Conservation (phyloP, 345 rosid species). For the Populus alba region DNA sequence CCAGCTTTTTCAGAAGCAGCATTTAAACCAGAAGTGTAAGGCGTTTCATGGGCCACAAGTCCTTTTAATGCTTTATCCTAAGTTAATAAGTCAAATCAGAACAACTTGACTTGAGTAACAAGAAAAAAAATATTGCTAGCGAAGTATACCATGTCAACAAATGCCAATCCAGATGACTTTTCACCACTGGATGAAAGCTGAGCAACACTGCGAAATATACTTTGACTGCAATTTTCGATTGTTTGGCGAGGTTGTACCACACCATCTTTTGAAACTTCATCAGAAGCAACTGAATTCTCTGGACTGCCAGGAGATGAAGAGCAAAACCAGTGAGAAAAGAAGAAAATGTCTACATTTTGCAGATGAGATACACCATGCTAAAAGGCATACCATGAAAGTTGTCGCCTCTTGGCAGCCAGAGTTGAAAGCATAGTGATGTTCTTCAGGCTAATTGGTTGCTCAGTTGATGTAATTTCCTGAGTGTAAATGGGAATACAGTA, state of each 20-base stretch:
- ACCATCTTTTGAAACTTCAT: slow-evolving; percentile 40
- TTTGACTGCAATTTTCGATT: slow-evolving; percentile 54
- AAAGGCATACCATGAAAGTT: slow-evolving; percentile 46
- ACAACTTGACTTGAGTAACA: slow-evolving; percentile 3
- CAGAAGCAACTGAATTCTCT: slow-evolving; percentile 36
- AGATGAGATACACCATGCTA: background rate
- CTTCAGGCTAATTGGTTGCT: slow-evolving; percentile 42
- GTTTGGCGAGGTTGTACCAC: slow-evolving; percentile 36
- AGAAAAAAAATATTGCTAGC: slow-evolving; percentile 10
- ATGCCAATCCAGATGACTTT: slow-evolving; percentile 39
- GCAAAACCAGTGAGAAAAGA: slow-evolving; percentile 4
- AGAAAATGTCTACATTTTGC: background rate
- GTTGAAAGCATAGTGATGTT: slow-evolving; percentile 51
- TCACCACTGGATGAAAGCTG: slow-evolving; percentile 72
- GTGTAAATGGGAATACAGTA: slow-evolving; percentile 8
- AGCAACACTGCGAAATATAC: slow-evolving; percentile 70
- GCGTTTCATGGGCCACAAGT: slow-evolving; percentile 49
- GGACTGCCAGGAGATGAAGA: slow-evolving; percentile 37
- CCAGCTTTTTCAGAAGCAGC: slow-evolving; percentile 38
- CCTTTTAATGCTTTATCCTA: slow-evolving; percentile 91
- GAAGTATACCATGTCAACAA: slow-evolving; percentile 75
- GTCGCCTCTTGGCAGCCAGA: slow-evolving; percentile 53
- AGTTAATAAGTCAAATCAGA: slow-evolving; percentile 18
- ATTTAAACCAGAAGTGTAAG: slow-evolving; percentile 26
- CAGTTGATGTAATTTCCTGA: slow-evolving; percentile 52